A percentile compares a stretch with the other conserved stretches of the same genome.
Evolutionary conservation across 2,329 filamentous ascomycete genomes (phyloP).

Genomic region (Fusarium falciforme): DNA sequence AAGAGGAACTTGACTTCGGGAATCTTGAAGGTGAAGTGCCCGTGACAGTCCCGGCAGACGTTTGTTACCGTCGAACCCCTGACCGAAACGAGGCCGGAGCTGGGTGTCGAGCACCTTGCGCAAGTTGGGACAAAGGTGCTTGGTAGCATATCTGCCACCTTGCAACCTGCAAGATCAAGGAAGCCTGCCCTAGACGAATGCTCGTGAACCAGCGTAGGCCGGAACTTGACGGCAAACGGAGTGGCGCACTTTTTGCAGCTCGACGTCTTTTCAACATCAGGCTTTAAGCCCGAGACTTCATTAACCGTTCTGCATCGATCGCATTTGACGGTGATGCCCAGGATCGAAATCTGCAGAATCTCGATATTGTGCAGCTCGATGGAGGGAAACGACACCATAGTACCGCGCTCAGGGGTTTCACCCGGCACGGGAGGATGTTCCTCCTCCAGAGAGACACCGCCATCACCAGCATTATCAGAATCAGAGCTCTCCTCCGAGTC

Average conservation of each 20-base stretch:
- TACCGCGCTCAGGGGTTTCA: conserved; percentile 70
- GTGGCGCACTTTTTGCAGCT: conserved; percentile 71
- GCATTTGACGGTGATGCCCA: conserved; percentile 81
- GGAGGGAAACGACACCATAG: conserved; percentile 82
- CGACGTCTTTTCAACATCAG: conserved; percentile 61
- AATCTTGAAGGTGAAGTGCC: conserved; percentile 82
- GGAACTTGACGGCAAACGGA: conserved; percentile 65
- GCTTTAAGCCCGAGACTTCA: conserved; percentile 75
- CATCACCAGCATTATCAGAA: conserved; percentile 55
- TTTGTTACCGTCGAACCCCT: conserved; percentile 79
- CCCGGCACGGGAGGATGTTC: conserved; percentile 37
- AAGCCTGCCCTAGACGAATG: conserved; percentile 82
- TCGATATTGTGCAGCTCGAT: conserved; percentile 83
- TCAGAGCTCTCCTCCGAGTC: conserved; percentile 62
- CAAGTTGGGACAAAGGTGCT: conserved; percentile 86
- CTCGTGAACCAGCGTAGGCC: conserved; percentile 77
- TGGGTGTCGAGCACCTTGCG: conserved; percentile 76
- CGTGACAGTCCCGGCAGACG: conserved; percentile 83
- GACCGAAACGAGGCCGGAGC: conserved; percentile 77
- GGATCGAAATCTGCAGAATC: conserved; percentile 73
- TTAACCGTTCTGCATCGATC: conserved; percentile 79
- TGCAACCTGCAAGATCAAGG: conserved; percentile 80
- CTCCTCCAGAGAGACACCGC: conserved; percentile 54
- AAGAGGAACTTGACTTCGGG: conserved; percentile 82
- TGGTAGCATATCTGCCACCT: conserved; percentile 79